Percentiles rank a stretch among this genome's conserved stretches.
Evolutionary conservation across 345 rosid species (phyloP).

Genomic region (Syzygium aqueum): DNA sequence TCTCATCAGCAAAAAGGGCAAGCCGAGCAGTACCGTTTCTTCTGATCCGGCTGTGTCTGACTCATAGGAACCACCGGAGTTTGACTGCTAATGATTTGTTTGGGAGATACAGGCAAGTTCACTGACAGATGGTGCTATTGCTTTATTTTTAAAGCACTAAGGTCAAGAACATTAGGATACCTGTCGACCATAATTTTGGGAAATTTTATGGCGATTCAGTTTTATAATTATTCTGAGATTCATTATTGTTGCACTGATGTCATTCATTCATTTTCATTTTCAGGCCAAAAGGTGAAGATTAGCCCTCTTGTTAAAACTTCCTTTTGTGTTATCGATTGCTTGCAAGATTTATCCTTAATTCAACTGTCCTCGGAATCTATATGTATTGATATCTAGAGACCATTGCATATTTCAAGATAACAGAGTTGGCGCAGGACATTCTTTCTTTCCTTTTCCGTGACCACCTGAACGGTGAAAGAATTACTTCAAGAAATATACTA

Average conservation of each 20-base stretch:
- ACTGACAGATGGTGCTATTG: not conserved
- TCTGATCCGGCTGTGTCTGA: not conserved
- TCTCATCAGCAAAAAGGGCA: conserved; percentile 11
- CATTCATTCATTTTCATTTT: no score
- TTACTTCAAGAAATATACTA: not conserved
- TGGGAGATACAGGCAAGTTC: no score
- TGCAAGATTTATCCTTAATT: not conserved
- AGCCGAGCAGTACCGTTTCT: not conserved
- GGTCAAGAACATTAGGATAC: no score
- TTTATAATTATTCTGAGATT: no score
- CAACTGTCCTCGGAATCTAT: not conserved
- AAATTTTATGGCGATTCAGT: no score
- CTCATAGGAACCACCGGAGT: not conserved
- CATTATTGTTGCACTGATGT: no score
- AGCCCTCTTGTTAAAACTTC: no score
- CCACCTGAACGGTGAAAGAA: not conserved
- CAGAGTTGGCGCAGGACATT: not conserved
- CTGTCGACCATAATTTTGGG: no score
- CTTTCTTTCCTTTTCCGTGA: not conserved
- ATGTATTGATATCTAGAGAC: not conserved
- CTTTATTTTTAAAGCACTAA: no score
- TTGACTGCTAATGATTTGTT: not conserved
- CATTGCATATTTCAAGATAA: not conserved
- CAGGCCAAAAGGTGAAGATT: no score
- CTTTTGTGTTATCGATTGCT: fast-evolving